Percentiles rank a stretch among this genome's conserved stretches.
phyloP scores from a whole-genome alignment of 2,329 filamentous ascomycete species.

The Raffaelea deltoideospora region DNA sequence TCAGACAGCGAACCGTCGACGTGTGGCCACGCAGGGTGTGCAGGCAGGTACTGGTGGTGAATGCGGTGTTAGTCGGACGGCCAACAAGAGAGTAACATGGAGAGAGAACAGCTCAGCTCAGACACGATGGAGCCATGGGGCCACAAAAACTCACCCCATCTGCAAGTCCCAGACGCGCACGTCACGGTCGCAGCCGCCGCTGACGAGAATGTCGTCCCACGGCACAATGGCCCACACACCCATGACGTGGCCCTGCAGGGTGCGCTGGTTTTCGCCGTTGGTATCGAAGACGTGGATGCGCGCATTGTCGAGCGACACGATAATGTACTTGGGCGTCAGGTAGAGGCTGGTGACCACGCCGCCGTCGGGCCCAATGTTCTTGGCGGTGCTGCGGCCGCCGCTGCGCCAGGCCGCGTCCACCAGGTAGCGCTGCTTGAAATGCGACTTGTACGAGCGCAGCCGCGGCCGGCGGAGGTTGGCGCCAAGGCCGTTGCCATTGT shows the following conservation, averaged over 20 bases:
- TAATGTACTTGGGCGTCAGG: constrained; percentile 88
- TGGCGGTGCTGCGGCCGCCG: constrained; percentile 67
- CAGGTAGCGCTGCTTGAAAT: constrained; percentile 95
- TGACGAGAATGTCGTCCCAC: constrained; percentile 89
- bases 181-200: constrained; percentile 90
- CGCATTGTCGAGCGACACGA: constrained; percentile 92
- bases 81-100: too few relatives aligned
- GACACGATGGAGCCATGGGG: too few relatives aligned
- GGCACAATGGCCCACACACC: constrained; percentile 99
- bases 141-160: constrained; percentile 53
- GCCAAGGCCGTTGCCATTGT: constrained; percentile 21
- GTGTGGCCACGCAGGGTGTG: constrained; percentile 88
- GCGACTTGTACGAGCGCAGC: constrained; percentile 77
- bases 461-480: constrained; percentile 34
- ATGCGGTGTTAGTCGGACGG: constrained; percentile 14
- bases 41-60: constrained; percentile 56
- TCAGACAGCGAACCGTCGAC: constrained; percentile 88
- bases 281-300: constrained; percentile 98
- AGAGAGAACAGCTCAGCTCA: too few relatives aligned
- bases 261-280: constrained; percentile 74
- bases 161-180: constrained; percentile 94
- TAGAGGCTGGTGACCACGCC: constrained; percentile 94
- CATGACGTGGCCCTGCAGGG: constrained; percentile 92
- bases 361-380: constrained; percentile 89
- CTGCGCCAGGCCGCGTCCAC: constrained; percentile 95